Percentiles rank a stretch among this genome's conserved stretches.
phyloP scores from a whole-genome alignment of 106 monocot genomes.

The Phalaenopsis equestris region DNA sequence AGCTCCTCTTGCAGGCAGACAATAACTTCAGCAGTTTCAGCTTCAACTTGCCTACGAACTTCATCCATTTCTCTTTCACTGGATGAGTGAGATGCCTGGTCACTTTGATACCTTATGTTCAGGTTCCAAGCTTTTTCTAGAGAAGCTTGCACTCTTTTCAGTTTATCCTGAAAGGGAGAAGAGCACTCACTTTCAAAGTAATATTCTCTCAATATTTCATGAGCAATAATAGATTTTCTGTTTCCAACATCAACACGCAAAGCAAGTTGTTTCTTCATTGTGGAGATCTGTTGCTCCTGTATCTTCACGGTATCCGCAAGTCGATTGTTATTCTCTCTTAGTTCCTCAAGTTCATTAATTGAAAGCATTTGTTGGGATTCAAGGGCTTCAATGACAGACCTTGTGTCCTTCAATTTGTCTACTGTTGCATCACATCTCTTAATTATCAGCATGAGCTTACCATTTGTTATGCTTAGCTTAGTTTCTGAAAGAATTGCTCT shows the following conservation, averaged over 20 bases:
- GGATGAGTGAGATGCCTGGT: no score
- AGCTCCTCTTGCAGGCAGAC: conserved; percentile 87
- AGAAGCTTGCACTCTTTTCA: no score
- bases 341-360: conserved; percentile 55
- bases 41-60: conserved; percentile 68
- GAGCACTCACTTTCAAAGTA: no score
- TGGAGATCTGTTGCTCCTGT: conserved; percentile 35
- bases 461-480: conserved; percentile 25
- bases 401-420: conserved; percentile 53
- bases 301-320: conserved; percentile 22
- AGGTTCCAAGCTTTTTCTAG: no score
- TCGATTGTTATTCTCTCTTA: conserved; percentile 25
- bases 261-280: conserved; percentile 26
- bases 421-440: conserved; percentile 28
- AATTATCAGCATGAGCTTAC: conserved; percentile 13
- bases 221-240: conserved; percentile 4
- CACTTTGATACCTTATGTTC: no score
- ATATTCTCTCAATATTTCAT: conserved; percentile 8
- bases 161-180: no score
- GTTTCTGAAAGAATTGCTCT: conserved; percentile 13
- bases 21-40: conserved; percentile 86
- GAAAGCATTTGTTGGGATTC: conserved; percentile 56
- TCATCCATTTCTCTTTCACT: no score
- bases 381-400: conserved; percentile 63
- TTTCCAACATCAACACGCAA: conserved; percentile 9